Evolutionary conservation across 352 stramenopile species (phyloP).

Genomic region (Thalassiosira hispida): DNA sequence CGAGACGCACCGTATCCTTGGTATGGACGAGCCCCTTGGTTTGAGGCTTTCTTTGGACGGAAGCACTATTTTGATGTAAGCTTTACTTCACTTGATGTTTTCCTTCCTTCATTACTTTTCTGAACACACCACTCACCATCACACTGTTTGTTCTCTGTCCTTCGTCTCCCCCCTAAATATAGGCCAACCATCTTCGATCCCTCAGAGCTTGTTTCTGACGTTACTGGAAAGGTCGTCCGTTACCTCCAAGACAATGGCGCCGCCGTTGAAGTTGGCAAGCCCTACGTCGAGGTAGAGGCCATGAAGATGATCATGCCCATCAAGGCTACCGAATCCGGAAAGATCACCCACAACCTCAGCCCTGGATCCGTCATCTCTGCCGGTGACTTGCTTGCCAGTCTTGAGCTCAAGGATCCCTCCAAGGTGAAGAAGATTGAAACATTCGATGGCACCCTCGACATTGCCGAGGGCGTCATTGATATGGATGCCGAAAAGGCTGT

Average conservation of each 20-base stretch:
- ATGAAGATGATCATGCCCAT: conserved; percentile 99
- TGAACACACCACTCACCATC: conserved; percentile 9
- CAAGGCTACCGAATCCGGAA: conserved; percentile 95
- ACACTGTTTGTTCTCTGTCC: conserved; percentile 15
- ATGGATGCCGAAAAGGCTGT: conserved; percentile 55
- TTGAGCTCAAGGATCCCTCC: conserved; percentile 97
- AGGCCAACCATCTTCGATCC: conserved; percentile 86
- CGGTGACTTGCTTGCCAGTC: conserved; percentile 96
- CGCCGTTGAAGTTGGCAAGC: conserved; percentile 86
- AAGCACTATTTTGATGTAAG: conserved; percentile 87
- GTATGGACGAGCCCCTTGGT: conserved; percentile 88
- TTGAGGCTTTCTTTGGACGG: conserved; percentile 88
- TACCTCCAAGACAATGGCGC: conserved; percentile 97
- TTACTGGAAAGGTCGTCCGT: conserved; percentile 98
- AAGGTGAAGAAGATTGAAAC: conserved; percentile 95
- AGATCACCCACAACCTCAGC: conserved; percentile 95
- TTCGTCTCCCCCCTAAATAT: not conserved
- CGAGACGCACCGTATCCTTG: conserved; percentile 86
- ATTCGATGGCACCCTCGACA: conserved; percentile 83
- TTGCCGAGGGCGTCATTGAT: conserved; percentile 59
- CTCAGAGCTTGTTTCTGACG: conserved; percentile 96
- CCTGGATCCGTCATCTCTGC: conserved; percentile 96
- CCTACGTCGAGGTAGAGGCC: conserved; percentile 93
- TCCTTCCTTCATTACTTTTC: conserved; percentile 3
- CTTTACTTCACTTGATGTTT: conserved; percentile 18